These are phyloP conservation scores for Coniophora puteana DNA, from an alignment of 1,284 basidiomycete genomes.

Conservation along the genomic window DNA sequence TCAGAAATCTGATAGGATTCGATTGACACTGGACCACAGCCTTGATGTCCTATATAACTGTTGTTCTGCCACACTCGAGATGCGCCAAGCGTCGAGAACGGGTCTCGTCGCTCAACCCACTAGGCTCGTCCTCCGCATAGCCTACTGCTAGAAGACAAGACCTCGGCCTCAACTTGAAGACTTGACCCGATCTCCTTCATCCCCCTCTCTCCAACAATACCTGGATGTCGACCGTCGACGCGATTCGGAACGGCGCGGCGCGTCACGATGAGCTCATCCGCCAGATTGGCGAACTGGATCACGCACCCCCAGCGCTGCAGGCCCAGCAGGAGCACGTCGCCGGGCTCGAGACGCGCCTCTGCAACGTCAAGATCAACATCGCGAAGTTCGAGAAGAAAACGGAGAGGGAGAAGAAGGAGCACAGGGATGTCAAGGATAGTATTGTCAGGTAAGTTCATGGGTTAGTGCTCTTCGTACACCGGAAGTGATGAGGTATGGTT, in stretches of 20 bases:
- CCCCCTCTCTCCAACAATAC: too few relatives aligned
- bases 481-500: conserved; percentile 13
- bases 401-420: conserved; percentile 39
- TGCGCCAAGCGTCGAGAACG: too few relatives aligned
- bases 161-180: too few relatives aligned
- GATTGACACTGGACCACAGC: too few relatives aligned
- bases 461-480: conserved; percentile 14
- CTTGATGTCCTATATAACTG: too few relatives aligned
- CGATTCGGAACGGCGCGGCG: conserved; percentile 32
- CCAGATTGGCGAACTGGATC: conserved; percentile 32
- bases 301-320: conserved; percentile 33
- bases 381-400: conserved; percentile 31
- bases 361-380: conserved; percentile 21
- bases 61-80: too few relatives aligned
- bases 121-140: too few relatives aligned
- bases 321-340: conserved; percentile 32
- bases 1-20: too few relatives aligned
- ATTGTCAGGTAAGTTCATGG: conserved; percentile 35
- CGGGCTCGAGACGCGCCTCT: conserved; percentile 28
- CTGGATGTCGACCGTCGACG: conserved; percentile 27
- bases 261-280: conserved; percentile 33
- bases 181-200: too few relatives aligned
- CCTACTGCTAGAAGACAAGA: too few relatives aligned
- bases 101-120: too few relatives aligned
- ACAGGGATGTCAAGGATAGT: conserved; percentile 34